Evolutionary conservation across 2,329 filamentous ascomycete genomes (phyloP), one percentile per base, ranked within the genome.

Genomic region (Colletotrichum incanum): DNA sequence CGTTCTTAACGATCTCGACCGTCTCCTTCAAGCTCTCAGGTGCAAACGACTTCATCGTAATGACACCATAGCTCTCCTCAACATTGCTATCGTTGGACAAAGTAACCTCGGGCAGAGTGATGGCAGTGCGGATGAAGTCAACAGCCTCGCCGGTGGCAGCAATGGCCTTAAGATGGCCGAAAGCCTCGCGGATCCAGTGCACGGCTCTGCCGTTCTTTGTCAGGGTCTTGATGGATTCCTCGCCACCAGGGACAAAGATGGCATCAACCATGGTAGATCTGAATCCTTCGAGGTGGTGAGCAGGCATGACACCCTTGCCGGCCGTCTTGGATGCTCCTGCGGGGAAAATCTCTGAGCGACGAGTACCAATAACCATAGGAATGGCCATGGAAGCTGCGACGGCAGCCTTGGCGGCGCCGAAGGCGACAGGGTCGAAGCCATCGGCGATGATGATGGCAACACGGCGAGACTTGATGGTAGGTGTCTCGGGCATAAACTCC

Each of bases 231-330:
- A 93, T 82, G 0, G 90, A 89, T 69, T 91, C 85, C 0, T 87
- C 84, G 1, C 94, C 94, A 1, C 93, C 93, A 1, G 93, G 93
- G 3, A 97, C 84, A 77, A 94, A 95, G 37, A 95, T 78, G 0
- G 93, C 91, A 78, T 96, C 94, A 74, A 96, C 96, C 86, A 96
- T 90, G 45, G 92, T 94, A 37, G 91, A 94, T 20, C 94, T 89
- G 88, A 93, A 91, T 0, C 93, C 94, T 76, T 95, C 92, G 61
- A 96, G 89, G 78, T 95, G 93, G 78, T 96, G 93, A 76, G 95
- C 92, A 0, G 94, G 91, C 31, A 88, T 82, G 0, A 93, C 82
- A 6, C 90, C 90, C 67, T 87, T 87, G 49, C 85, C 82, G 3
- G 81, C 79, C 0, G 82, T 83, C 59, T 86, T 86, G 74, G 89